Percentiles rank a stretch among this genome's conserved stretches.
Conservation (phyloP, 129 eudicot genomes). For the Glebionis coronaria region DNA sequence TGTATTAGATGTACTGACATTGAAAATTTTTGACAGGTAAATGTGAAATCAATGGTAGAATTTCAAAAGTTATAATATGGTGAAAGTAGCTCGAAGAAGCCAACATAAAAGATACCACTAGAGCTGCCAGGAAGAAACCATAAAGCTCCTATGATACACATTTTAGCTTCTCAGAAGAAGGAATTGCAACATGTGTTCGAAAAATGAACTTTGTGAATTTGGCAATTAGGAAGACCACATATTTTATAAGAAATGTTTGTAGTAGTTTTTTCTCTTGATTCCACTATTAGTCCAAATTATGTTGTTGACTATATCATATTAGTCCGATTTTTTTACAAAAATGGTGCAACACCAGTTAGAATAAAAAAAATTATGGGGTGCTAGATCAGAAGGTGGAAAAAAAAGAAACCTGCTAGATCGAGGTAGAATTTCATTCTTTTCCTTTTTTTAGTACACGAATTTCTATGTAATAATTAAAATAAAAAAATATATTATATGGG, state of each 20-base stretch:
- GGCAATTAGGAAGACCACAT: constrained; percentile 48
- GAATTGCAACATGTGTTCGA: constrained; percentile 36
- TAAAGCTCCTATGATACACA: too few species aligned
- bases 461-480: too few species aligned
- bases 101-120: constrained; percentile 36
- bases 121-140: constrained; percentile 59
- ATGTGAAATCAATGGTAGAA: constrained; percentile 51
- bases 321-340: too few species aligned
- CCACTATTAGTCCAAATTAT: background rate
- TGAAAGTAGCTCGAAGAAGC: constrained; percentile 21
- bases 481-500: too few species aligned
- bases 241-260: background rate
- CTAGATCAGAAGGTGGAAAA: too few species aligned
- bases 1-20: background rate
- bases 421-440: too few species aligned
- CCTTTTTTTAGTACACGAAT: too few species aligned
- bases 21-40: constrained; percentile 38
- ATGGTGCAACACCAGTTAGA: too few species aligned
- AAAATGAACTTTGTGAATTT: constrained; percentile 86
- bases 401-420: too few species aligned
- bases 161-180: constrained; percentile 53
- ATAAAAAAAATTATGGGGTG: too few species aligned
- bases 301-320: too few species aligned
- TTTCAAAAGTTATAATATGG: constrained; percentile 47
- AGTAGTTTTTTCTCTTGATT: background rate